Conservation (phyloP, 345 rosid species). For the Schrenkiella parvula region DNA sequence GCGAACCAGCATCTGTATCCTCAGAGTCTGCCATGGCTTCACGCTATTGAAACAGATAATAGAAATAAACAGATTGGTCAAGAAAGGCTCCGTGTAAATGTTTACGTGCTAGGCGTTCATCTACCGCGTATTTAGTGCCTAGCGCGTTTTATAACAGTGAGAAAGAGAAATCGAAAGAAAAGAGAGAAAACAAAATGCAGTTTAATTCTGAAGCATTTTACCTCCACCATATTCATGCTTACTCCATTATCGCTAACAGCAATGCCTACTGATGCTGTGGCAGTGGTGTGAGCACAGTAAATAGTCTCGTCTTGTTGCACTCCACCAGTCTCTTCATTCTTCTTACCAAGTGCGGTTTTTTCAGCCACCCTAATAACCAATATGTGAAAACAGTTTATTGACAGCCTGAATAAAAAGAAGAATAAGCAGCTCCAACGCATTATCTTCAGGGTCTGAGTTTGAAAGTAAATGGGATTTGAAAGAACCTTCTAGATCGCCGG, state of each 20-base stretch:
- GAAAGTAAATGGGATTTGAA: constrained; percentile 17
- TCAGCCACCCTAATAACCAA: constrained; percentile 23
- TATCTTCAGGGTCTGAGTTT: constrained; percentile 1
- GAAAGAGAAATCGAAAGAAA: not conserved
- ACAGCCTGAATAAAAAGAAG: not conserved
- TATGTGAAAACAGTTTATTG: not conserved
- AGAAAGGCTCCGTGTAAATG: too few species aligned
- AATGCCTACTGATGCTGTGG: constrained; percentile 39
- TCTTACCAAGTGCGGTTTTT: constrained; percentile 7
- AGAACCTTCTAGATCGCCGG: constrained; percentile 66
- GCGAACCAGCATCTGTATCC: constrained; percentile 40
- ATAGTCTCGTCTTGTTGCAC: constrained; percentile 37
- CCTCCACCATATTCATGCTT: constrained; percentile 46
- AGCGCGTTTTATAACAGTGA: too few species aligned
- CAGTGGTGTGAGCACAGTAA: constrained; percentile 37
- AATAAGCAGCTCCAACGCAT: not conserved
- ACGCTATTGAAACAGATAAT: constrained; percentile 36
- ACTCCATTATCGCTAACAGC: constrained; percentile 58
- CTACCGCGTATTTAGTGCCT: too few species aligned
- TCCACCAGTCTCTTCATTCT: constrained; percentile 33
- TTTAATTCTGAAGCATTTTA: constrained; percentile 27
- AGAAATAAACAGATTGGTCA: constrained; percentile 4
- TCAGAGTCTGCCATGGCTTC: constrained; percentile 35
- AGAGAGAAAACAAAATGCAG: not conserved
- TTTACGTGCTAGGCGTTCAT: too few species aligned